These are phyloP conservation scores for Croton laevigatus DNA, from an alignment of 441 rosid species.

Conservation along the genomic window DNA sequence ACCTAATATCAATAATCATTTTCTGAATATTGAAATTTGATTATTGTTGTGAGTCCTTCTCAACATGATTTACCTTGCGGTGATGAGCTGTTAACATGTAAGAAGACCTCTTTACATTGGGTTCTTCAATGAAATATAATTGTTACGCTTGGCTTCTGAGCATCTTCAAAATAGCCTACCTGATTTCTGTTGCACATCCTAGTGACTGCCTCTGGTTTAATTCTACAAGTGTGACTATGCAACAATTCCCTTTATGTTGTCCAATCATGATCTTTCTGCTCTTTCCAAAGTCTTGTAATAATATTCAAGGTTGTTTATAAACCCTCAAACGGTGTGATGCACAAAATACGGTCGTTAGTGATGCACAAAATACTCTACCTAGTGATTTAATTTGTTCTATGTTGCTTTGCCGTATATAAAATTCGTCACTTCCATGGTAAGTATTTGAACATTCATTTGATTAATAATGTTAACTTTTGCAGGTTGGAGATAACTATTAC, in stretches of 20 bases:
- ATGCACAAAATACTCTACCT: too few relatives aligned
- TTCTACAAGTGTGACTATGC: background rate
- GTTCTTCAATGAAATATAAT: conserved; percentile 44
- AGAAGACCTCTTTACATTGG: conserved; percentile 24
- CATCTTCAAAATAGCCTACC: conserved; percentile 8
- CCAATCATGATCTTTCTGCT: too few relatives aligned
- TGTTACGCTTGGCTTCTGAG: conserved; percentile 70
- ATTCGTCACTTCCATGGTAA: background rate
- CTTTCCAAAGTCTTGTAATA: background rate
- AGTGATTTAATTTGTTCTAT: background rate
- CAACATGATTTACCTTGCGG: conserved; percentile 8
- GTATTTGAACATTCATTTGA: too few relatives aligned
- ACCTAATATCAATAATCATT: background rate
- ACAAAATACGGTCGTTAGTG: too few relatives aligned
- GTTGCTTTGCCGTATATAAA: background rate
- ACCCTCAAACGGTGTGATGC: too few relatives aligned
- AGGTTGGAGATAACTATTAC: conserved; percentile 83
- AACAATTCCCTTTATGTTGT: background rate
- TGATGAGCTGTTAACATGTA: conserved; percentile 48
- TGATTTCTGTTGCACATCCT: too few relatives aligned
- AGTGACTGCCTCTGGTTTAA: background rate
- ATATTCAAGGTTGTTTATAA: too few relatives aligned
- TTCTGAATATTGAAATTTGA: background rate
- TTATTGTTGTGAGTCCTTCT: too few relatives aligned
- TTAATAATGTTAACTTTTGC: conserved; percentile 10